phyloP scores from a whole-genome alignment of 306 rosid genomes.

The Quercus parvula region DNA sequence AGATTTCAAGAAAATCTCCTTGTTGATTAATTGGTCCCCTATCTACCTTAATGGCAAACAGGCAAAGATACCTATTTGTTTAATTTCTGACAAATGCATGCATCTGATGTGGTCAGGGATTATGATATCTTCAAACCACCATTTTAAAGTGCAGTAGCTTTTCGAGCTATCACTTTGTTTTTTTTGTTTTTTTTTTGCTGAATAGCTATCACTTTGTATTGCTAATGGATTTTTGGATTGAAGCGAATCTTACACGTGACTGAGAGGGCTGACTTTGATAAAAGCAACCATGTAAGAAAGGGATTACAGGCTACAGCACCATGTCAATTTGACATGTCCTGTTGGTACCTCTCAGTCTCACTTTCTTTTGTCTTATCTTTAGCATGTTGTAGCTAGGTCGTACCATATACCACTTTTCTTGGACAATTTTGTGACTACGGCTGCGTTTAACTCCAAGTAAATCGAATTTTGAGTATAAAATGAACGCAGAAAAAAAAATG shows the following conservation, averaged over 20 bases:
- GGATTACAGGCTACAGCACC: not conserved
- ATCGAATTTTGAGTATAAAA: too few relatives aligned
- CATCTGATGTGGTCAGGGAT: not conserved
- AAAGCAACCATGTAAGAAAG: not conserved
- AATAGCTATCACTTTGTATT: not conserved
- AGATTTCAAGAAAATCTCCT: not conserved
- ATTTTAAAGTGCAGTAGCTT: not conserved
- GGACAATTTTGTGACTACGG: too few relatives aligned
- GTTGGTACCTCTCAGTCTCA: not conserved
- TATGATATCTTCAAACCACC: not conserved
- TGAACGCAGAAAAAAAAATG: too few relatives aligned
- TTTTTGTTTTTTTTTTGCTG: too few relatives aligned
- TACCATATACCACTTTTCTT: not conserved
- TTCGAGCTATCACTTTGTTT: not conserved
- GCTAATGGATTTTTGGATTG: not conserved
- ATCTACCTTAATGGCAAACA: not conserved
- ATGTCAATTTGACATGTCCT: slow-evolving; percentile 9
- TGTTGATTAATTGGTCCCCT: not conserved
- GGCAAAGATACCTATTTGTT: not conserved
- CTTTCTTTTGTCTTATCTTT: slow-evolving; percentile 22
- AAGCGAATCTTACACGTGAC: not conserved
- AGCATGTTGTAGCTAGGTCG: not conserved
- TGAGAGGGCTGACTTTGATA: not conserved
- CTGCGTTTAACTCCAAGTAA: too few relatives aligned
- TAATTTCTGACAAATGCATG: not conserved